phyloP scores from a whole-genome alignment of 331 rosid species.

The Malus hybrid region DNA sequence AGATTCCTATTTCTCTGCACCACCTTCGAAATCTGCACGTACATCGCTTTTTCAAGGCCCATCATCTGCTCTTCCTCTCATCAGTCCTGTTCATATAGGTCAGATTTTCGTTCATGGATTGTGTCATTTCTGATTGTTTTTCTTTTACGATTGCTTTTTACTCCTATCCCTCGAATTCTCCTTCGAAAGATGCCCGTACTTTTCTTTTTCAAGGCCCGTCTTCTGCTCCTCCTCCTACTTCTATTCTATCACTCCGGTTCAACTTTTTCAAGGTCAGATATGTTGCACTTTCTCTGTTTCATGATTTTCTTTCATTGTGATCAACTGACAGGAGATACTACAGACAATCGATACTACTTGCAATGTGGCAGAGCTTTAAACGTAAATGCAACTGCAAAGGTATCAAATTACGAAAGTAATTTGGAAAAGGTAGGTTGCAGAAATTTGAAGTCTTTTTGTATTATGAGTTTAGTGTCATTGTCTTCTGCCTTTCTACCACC shows the following conservation, averaged over 20 bases:
- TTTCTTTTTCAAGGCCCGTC: slow-evolving; percentile 9
- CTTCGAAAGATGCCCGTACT: neutral
- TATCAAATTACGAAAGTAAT: too few species aligned
- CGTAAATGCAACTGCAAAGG: too few species aligned
- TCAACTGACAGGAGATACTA: too few species aligned
- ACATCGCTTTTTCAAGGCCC: slow-evolving; percentile 1
- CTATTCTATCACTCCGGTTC: neutral
- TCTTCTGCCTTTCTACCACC: too few species aligned
- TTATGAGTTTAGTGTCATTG: too few species aligned
- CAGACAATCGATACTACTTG: too few species aligned
- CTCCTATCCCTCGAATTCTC: neutral
- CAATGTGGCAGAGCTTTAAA: too few species aligned
- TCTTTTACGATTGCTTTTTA: neutral
- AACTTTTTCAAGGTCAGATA: neutral
- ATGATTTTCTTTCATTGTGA: neutral
- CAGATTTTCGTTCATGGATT: neutral
- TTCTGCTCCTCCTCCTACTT: neutral
- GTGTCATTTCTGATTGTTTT: neutral
- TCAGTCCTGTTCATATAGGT: neutral
- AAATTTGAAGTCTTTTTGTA: too few species aligned
- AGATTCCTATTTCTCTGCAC: neutral
- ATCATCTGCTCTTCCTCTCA: neutral
- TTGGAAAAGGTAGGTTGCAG: too few species aligned
- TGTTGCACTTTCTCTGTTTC: neutral
- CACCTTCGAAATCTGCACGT: neutral